Evolutionary conservation across 345 rosid species (phyloP).

Genomic region (Populus alba): DNA sequence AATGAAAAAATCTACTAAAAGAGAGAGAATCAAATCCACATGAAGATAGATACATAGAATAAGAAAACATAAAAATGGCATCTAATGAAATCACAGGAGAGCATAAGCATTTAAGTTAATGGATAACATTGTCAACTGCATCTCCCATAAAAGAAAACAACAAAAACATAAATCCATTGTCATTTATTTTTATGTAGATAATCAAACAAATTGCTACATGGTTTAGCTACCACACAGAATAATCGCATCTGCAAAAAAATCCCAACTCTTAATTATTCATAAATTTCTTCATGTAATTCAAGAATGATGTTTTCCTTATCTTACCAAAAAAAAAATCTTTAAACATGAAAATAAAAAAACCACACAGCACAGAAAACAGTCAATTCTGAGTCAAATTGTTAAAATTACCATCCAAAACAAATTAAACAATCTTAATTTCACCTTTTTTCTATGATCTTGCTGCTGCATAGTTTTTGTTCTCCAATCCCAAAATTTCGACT

Average conservation of each 20-base stretch:
- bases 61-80: neutral
- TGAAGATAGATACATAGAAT: neutral
- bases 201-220: neutral
- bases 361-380: neutral
- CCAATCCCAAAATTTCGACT: neutral
- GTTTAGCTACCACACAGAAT: neutral
- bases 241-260: neutral
- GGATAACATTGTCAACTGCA: neutral
- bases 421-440: slow-evolving; percentile 18
- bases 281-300: neutral
- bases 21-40: neutral
- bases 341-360: neutral
- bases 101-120: slow-evolving; percentile 13
- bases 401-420: neutral
- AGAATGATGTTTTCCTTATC: neutral
- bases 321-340: neutral
- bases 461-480: slow-evolving; percentile 57
- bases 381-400: neutral
- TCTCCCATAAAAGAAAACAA: neutral
- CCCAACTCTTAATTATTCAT: neutral
- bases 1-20: neutral
- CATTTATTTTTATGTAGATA: neutral
- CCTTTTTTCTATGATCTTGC: slow-evolving; percentile 85
- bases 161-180: neutral
- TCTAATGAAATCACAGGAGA: slow-evolving; percentile 3